Conservation (phyloP, 129 eudicot genomes). For the sunflower (Helianthus annuus) region HanXRQr2.0-SUNRISE NC_035449.2:161959733-161960232, state of each 20-base stretch:
- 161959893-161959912: neutral
- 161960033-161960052: conserved; percentile 35
- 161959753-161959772: too few species aligned
- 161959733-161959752: neutral
- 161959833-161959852: too few species aligned
- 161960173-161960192: neutral
- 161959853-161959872: too few species aligned
- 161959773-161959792: neutral
- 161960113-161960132: neutral
- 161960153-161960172: neutral
- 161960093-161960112: conserved; percentile 6
- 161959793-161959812: neutral
- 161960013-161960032: conserved; percentile 66
- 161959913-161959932: conserved; percentile 1
- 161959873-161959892: too few species aligned
- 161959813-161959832: too few species aligned
- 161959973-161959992: conserved; percentile 40
- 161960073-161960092: conserved; percentile 34
- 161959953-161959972: conserved; percentile 59
- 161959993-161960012: conserved; percentile 67
- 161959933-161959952: conserved; percentile 76
- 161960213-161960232: neutral
- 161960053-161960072: conserved; percentile 58
- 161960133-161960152: neutral
- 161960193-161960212: neutral